A percentile compares a stretch with the other conserved stretches of the same genome.
These are phyloP conservation scores for Tricholoma sp. DNA, from an alignment of 768 basidiomycete species.

Conservation along the genomic window DNA sequence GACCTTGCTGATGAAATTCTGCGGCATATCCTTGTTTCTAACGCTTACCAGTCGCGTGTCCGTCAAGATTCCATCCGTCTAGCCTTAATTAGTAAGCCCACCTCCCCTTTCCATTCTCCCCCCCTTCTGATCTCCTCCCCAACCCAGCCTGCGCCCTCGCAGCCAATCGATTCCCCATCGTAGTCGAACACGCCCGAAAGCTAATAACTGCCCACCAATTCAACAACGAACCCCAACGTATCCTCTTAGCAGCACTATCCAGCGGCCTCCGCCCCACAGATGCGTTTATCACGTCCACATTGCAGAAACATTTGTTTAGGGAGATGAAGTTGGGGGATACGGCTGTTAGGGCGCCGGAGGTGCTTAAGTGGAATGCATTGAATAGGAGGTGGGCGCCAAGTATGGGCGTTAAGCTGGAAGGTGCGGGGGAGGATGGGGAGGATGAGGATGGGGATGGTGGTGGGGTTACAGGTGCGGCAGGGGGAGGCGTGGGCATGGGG, in stretches of 20 bases:
- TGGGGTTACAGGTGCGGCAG: conserved; percentile 8
- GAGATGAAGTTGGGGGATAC: conserved; percentile 69
- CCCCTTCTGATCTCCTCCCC: conserved; percentile 2
- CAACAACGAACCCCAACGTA: conserved; percentile 79
- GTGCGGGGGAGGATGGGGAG: conserved; percentile 34
- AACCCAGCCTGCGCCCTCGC: conserved; percentile 66
- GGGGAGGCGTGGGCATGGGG: not conserved
- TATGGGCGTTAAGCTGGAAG: conserved; percentile 32
- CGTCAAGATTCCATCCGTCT: conserved; percentile 70
- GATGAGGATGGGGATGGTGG: conserved; percentile 32
- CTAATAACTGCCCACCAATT: conserved; percentile 75
- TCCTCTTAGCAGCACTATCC: conserved; percentile 68
- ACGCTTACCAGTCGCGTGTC: conserved; percentile 58
- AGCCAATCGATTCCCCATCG: conserved; percentile 46
- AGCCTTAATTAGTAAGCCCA: conserved; percentile 63
- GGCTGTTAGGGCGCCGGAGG: conserved; percentile 57
- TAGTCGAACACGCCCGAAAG: conserved; percentile 74
- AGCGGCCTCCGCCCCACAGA: conserved; percentile 68
- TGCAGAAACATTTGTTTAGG: conserved; percentile 81
- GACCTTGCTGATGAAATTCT: conserved; percentile 71
- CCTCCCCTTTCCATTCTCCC: not conserved
- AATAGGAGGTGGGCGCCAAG: conserved; percentile 53
- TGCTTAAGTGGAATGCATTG: conserved; percentile 54
- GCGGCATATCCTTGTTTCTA: conserved; percentile 68
- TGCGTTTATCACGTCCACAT: conserved; percentile 67